Evolutionary conservation across 2,329 filamentous ascomycete species (phyloP), one percentile per base, ranked within the genome.

Genomic region (Colletotrichum euphorbiae): DNA sequence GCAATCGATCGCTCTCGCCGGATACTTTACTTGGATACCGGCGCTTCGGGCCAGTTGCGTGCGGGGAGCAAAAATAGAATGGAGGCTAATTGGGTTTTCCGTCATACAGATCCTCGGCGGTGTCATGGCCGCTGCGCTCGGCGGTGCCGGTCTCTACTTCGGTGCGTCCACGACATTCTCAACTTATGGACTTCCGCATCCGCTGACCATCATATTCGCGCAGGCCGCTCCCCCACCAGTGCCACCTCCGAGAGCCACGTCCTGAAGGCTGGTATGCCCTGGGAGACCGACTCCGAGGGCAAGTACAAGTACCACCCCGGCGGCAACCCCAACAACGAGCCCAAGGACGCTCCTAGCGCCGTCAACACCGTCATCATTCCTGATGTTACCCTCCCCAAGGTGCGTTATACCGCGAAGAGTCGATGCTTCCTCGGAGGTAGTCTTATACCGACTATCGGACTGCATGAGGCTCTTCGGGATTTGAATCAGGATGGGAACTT

Each of bases 351-450:
- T 70, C 96, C 96, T 73, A 97, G 93, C 81, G 96, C 96, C 71
- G 84, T 99, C 82, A 97, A 99, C 87, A 92, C 92, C 72, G 94
- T 98, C 75, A 91, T 99, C 78, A 87, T 99, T 62, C 96, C 96
- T 76, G 91, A 97, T 78, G 94, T 99, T 78, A 96, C 91, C 77
- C 86, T 98, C 74, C 94, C 96, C 78, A 94, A 91, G 90, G 92
- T 94, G 85, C 71, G 85, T 76, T 42, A 24, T 0, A 12, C 17
- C 17, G 0, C 12, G n/a, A 21, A 1, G 31, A 54, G 3, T 6
- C 11, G 51, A 54, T 8, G 17, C 6, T 17, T 12, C 50, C 17
- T 24, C 28, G 15, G 28, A 15, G 1, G 0, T n/a, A 11, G 19
- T 15, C 28, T 1, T 13, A 6, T 6, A n/a, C n/a, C 33, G 8